Evolutionary conservation across 345 rosid species (phyloP), one percentile per base, ranked within the genome.

Genomic region (Kernera saxatilis): DNA sequence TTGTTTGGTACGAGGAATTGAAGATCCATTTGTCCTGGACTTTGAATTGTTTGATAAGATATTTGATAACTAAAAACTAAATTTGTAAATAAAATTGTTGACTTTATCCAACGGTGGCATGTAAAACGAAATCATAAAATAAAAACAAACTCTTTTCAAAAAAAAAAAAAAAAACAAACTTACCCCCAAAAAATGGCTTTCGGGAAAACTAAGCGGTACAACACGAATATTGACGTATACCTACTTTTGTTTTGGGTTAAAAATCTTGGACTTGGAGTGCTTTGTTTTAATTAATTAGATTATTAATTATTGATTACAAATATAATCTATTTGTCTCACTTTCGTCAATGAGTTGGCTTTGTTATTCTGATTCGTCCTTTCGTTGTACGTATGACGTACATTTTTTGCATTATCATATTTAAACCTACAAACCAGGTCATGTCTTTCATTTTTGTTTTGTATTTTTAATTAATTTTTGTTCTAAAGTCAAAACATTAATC

Each of bases 311-410:
- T 55, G 15, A 35, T 36, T 23, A 55, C 50, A 64, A 26, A 45
- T 55, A 37, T 37, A 6, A 73, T 66, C 9, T 22, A n/a, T 73
- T 59, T 66, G 60, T 49, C 45, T 19, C 26, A n/a, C 52, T 44
- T 65, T 66, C 36, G 44, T 48, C 44, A 58, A 66, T 65, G 73
- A 64, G 78, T 50, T 74, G 78, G 44, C 72, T 67, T 49, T 15
- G 10, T 57, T 67, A 32, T 50, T 58, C 0, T 57, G 35, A 49
- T 57, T 37, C 77, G 72, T 74, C 77, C 61, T 50, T 73, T 74
- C 68, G 73, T 58, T 67, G 78, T 67, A 74, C 78, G 73, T 74
- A 57, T 64, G 43, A 66, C 73, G 48, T 67, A 67, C 60, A n/a
- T 18, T 48, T 51, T 52, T 36, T 65, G 71, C 67, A 65, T 39